Evolutionary conservation across 1,284 basidiomycete species (phyloP).

Genomic region (Inonotus obliquus): DNA sequence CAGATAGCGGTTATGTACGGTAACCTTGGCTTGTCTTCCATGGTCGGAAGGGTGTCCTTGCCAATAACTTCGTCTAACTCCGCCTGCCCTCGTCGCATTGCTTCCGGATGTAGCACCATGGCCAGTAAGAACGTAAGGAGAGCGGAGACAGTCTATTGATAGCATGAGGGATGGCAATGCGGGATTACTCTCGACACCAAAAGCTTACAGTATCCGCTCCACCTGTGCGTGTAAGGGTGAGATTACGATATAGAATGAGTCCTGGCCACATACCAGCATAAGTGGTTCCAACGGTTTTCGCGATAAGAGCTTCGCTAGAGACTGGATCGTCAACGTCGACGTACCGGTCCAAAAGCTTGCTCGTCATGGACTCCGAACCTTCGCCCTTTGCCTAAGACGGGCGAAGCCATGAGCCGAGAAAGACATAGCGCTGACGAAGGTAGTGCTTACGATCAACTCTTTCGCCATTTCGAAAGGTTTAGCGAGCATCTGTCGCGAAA

Average conservation of each 20-base stretch:
- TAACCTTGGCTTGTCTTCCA: constrained; percentile 21
- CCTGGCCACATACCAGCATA: too few relatives aligned
- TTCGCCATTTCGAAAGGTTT: neutral
- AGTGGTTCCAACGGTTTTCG: too few relatives aligned
- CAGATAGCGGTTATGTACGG: constrained; percentile 22
- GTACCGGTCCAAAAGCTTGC: neutral
- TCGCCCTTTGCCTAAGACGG: neutral
- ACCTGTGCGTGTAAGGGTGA: neutral
- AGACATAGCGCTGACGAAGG: too few relatives aligned
- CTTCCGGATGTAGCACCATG: constrained; percentile 18
- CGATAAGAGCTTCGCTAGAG: too few relatives aligned
- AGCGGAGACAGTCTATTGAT: neutral
- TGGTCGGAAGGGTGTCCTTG: constrained; percentile 18
- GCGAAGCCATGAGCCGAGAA: too few relatives aligned
- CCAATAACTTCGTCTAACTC: constrained; percentile 22
- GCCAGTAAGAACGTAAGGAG: constrained; percentile 17
- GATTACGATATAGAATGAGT: too few relatives aligned
- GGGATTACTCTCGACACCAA: neutral
- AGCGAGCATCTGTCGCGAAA: constrained; percentile 1
- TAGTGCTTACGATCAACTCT: too few relatives aligned
- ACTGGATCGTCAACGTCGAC: constrained; percentile 2
- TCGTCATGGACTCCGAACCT: neutral
- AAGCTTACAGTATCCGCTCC: too few relatives aligned
- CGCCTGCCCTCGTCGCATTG: constrained; percentile 14
- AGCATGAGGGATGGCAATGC: neutral